These are phyloP conservation scores for Cercospora sp. DNA, from an alignment of 2,329 filamentous ascomycete species.

Conservation along the genomic window DNA sequence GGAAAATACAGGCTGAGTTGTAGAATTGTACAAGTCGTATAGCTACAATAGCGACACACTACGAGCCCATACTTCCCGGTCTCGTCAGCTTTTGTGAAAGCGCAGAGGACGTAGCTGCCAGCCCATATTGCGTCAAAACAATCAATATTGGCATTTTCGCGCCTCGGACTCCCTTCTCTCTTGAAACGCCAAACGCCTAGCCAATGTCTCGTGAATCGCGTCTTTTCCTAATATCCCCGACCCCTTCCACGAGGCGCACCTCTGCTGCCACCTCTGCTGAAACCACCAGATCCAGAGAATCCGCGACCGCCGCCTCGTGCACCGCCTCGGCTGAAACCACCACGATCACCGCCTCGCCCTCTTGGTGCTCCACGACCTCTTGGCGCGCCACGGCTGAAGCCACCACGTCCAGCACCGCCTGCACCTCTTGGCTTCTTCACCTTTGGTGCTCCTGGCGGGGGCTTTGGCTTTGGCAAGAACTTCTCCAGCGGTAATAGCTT, in stretches of 20 bases:
- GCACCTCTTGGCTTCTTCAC: constrained; percentile 68
- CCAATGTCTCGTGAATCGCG: constrained; percentile 19
- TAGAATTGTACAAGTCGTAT: constrained; percentile 9
- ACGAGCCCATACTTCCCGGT: background rate
- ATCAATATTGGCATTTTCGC: background rate
- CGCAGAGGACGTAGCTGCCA: background rate
- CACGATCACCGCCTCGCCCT: constrained; percentile 41
- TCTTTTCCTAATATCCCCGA: constrained; percentile 38
- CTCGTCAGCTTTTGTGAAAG: background rate
- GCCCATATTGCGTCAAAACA: background rate
- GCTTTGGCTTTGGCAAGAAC: constrained; percentile 94
- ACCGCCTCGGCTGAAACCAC: constrained; percentile 32
- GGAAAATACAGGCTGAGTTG: background rate
- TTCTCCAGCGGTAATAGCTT: constrained; percentile 93
- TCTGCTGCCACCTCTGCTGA: constrained; percentile 23
- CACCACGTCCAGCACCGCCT: constrained; percentile 43
- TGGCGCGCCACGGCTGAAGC: constrained; percentile 50
- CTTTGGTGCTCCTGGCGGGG: constrained; percentile 63
- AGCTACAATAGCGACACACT: constrained; percentile 5
- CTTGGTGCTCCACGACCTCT: constrained; percentile 56
- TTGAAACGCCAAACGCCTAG: constrained; percentile 24
- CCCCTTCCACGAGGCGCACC: constrained; percentile 38
- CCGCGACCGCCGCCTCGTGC: constrained; percentile 17
- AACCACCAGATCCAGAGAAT: constrained; percentile 22
- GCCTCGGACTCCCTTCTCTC: constrained; percentile 1